Evolutionary conservation across 1,284 basidiomycete genomes (phyloP), one percentile per base, ranked within the genome.

Genomic region (Sphaerobolus stellatus): DNA sequence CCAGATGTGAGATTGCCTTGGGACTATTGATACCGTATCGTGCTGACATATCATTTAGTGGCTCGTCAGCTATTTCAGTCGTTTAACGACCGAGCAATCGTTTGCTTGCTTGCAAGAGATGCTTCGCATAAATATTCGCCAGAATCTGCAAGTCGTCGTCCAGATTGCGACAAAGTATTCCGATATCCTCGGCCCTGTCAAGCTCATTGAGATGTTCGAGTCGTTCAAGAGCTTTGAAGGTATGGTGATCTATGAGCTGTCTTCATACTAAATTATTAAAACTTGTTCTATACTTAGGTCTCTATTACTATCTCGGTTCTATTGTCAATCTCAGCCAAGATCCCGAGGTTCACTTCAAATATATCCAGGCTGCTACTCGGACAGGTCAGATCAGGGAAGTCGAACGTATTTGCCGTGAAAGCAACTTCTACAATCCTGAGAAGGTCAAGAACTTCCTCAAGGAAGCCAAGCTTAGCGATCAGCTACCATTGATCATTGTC

Each of bases 371-470:
- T 30, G 97, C 97, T 9, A 98, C 95, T 2, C 88, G 97, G 41
- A 99, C 97, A 20, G 96, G 96, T 43, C 97, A 99, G 71, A 94
- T 99, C 66, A 88, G 97, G 57, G 97, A 99, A 71, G 97, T 99
- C 58, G 97, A 99, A 76, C 92, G 97, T 56, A 96, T 99, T 66
- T 97, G 94, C 70, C 83, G 97, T 59, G 97, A 99, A 78, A 94
- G 91, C 71, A 98, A 99, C 75, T 81, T 80, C 75, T 99, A 99
- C 82, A 97, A 97, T 73, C 92, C 97, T 2, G 97, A 99, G 77
- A 99, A 99, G 76, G 97, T 99, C 80, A 99, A 99, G 82, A 99
- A 99, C 78, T 99, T 98, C 88, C 86, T 99, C 73, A 96, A 95
- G 71, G 97, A 99, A 71, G 96, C 96, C 65, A 97, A 98, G 69